Conservation (phyloP, 768 basidiomycete species). For the Tubosaeta brunneosetosa region DNA sequence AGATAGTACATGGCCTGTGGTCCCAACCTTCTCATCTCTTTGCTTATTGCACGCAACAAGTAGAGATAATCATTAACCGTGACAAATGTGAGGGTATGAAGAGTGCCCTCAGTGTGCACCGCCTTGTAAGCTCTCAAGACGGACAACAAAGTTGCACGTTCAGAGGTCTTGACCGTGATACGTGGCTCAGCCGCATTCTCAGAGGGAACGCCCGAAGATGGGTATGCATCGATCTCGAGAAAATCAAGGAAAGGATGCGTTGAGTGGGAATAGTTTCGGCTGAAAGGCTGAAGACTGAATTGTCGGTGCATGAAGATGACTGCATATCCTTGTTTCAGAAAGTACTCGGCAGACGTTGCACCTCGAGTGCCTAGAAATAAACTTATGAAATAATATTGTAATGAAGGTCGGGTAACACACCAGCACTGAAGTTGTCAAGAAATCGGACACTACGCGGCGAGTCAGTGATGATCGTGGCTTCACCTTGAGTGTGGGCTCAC, state of each 20-base stretch:
- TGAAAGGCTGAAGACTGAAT: conserved; percentile 97
- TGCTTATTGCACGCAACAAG: conserved; percentile 77
- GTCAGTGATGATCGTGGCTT: conserved; percentile 15
- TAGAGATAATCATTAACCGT: conserved; percentile 97
- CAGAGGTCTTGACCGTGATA: conserved; percentile 64
- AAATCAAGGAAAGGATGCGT: conserved; percentile 98
- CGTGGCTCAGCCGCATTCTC: conserved; percentile 31
- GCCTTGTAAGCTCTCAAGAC: conserved; percentile 78
- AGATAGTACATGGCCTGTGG: conserved; percentile 88
- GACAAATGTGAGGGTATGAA: conserved; percentile 86
- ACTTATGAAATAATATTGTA: background rate
- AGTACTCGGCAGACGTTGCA: conserved; percentile 97
- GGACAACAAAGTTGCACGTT: conserved; percentile 60
- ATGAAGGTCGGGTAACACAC: conserved; percentile 37
- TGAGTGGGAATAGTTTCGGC: conserved; percentile 95
- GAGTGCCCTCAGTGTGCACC: conserved; percentile 65
- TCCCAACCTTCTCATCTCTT: conserved; percentile 67
- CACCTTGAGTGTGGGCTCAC: conserved; percentile 50
- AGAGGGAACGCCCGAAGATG: conserved; percentile 29
- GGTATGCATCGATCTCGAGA: conserved; percentile 56
- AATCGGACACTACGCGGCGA: conserved; percentile 76
- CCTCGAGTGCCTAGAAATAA: conserved; percentile 76
- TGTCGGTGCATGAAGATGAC: conserved; percentile 99
- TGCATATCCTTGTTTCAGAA: conserved; percentile 88
- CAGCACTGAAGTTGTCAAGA: conserved; percentile 97